Conservation (phyloP, 208 protist genomes). For the Acanthamoeba comandoni region DNA sequence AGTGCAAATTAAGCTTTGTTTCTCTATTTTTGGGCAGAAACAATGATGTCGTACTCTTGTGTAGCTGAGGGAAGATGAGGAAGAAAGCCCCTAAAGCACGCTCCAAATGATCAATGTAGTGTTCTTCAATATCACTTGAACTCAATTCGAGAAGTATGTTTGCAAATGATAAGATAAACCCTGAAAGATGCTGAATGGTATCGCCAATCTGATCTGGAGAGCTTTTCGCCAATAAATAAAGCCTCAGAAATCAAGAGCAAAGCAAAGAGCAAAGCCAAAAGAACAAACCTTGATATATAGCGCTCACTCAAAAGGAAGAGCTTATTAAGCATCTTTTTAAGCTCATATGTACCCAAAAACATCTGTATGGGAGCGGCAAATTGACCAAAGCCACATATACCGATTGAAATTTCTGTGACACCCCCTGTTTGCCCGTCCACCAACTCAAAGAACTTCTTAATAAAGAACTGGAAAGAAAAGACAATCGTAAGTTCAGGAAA, state of each 20-base stretch:
- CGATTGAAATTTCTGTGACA: constrained; percentile 68
- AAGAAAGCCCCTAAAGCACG: constrained; percentile 71
- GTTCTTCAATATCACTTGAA: constrained; percentile 27
- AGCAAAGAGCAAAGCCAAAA: not conserved
- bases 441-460: constrained; percentile 79
- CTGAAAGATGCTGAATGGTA: constrained; percentile 74
- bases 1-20: no score
- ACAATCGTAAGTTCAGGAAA: no score
- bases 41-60: no score
- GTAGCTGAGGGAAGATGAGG: constrained; percentile 73
- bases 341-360: constrained; percentile 73
- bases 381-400: constrained; percentile 65
- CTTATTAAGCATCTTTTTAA: constrained; percentile 62
- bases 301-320: constrained; percentile 54
- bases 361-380: constrained; percentile 69
- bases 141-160: constrained; percentile 63
- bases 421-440: constrained; percentile 71
- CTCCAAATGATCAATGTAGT: constrained; percentile 72
- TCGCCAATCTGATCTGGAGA: constrained; percentile 67
- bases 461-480: constrained; percentile 79
- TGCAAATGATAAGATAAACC: constrained; percentile 73
- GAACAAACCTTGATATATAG: constrained; percentile 56
- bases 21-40: no score
- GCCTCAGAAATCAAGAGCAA: no score
- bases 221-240: no score